These are phyloP conservation scores for Ogataea pignaliae DNA, from an alignment of 805 yeast genomes.

Conservation along the genomic window DNA sequence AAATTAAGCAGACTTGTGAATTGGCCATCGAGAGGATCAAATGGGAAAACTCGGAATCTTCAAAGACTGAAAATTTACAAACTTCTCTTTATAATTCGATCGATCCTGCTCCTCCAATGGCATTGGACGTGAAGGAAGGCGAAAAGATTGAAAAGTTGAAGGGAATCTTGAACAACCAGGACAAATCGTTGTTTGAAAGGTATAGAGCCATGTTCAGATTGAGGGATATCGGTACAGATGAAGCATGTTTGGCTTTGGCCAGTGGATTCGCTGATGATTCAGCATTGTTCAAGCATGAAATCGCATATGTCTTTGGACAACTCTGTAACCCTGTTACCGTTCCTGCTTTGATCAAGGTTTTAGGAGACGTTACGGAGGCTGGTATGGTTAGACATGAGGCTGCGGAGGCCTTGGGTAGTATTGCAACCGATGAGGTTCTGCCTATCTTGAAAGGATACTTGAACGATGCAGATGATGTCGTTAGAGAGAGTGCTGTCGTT, in stretches of 20 bases:
- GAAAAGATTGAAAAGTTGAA: conserved; percentile 65
- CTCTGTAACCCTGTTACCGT: conserved; percentile 90
- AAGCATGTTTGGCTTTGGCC: conserved; percentile 89
- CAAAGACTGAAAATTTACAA: conserved; percentile 67
- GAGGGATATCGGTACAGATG: conserved; percentile 90
- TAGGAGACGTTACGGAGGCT: conserved; percentile 75
- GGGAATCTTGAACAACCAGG: conserved; percentile 67
- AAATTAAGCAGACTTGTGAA: conserved; percentile 96
- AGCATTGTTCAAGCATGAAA: conserved; percentile 94
- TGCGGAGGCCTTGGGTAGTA: conserved; percentile 96
- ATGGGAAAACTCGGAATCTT: conserved; percentile 76
- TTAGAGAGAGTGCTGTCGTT: conserved; percentile 93
- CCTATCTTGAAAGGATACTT: conserved; percentile 80
- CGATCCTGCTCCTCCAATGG: conserved; percentile 98
- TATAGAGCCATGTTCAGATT: conserved; percentile 98
- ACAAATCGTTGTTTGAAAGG: conserved; percentile 80
- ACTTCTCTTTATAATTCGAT: conserved; percentile 77
- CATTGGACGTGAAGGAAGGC: conserved; percentile 42
- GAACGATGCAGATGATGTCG: conserved; percentile 81
- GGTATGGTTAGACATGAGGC: conserved; percentile 99
- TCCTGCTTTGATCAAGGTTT: conserved; percentile 78
- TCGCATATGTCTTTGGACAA: conserved; percentile 98
- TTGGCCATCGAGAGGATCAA: conserved; percentile 91
- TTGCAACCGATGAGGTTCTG: conserved; percentile 92
- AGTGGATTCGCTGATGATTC: conserved; percentile 85